Base-by-base conservation (phyloP, 768 basidiomycete genomes). In the Rhodotorula sphaerocarpa region DNA sequence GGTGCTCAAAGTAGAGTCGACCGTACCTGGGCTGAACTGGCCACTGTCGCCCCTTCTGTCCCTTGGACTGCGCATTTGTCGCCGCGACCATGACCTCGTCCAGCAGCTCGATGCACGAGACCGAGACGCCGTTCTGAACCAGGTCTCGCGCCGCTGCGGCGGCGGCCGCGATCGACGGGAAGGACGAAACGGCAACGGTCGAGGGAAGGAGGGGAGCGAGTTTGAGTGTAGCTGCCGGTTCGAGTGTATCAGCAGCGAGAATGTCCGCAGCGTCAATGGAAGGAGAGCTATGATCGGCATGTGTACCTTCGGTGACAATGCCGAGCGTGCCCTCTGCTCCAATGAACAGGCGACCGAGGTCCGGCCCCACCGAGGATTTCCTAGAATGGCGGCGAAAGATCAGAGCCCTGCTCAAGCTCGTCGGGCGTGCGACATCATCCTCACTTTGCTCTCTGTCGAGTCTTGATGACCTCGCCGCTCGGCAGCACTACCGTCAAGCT, bases 391-490 rank as follows among this genome's bases (percentile, higher is more conserved):
- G 34, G 21, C 16, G 12, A 20, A 15, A 27, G 16, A 31, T 3
- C 18, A 18, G 47, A n/a, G n/a, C n/a, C 10, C 27, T 3, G 16
- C 7, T 12, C 42, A 43, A 14, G 10, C 20, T 15, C 42, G 20
- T 21, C 20, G 21, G 20, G 6, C 6, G 21, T 23, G 7, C 10
- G 20, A 43, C 12, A 15, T 12, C 21, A 4, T 16, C 5, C 10
- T 9, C 5, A 70, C 70, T 76, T 70, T 0, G 78, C 77, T 58
- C 77, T 47, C 41, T 65, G 64, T 0, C 91, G 82, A 2, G 91
- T 96, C 74, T 92, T 93, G 74, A 95, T 92, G 15, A 93, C 85
- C 73, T 92, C 83, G 4, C 91, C 91, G 5, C 82, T 84, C 0
- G 91, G 87, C 3, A 93, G 82, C 0, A 96, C 90, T 3, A 91